Base-by-base conservation (phyloP, 2,329 filamentous ascomycete genomes). In the Stachybotrys chlorohalonatus region DNA sequence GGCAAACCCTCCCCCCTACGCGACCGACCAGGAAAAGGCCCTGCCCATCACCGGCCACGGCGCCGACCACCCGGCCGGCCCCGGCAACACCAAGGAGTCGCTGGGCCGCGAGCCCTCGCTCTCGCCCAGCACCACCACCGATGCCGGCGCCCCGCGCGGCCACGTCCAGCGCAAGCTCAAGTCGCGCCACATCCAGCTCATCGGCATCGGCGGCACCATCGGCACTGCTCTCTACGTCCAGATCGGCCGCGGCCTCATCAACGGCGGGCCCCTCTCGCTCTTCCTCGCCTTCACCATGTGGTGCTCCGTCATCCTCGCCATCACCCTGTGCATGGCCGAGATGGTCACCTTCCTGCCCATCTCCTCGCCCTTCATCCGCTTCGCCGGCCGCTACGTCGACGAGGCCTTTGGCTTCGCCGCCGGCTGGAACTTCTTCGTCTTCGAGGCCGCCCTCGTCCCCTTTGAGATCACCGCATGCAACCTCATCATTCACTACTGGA, bases 341-440 rank as follows among this genome's bases (percentile, higher is more conserved):
- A 89, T 90, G 86, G 86, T 89, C 7, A 87, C 85, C 0, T 89
- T 87, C 59, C 73, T 89, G 2, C 87, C 88, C 7, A 87, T 91
- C 53, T 89, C 86, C 0, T 89, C 86, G 47, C 86, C 87, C 0
- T 91, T 92, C 67, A 87, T 91, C 64, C 83, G 85, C 31, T 89
- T 91, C 62, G 87, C 87, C 5, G 86, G 86, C 13, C 80, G 85
- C 50, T 90, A 83, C 60, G 86, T 90, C 32, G 87, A 90, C 60
- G 85, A 89, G 59, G 85, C 86, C 2, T 87, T 90, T 56, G 86
- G 86, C 1, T 85, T 89, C 55, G 85, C 85, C 7, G 81, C 84
- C 1, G 86, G 86, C 6, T 89, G 85, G 81, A 89, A 89, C 66
- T 89, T 87, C 61, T 88, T 88, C 72, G 67, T 87, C 48, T 87